phyloP scores from a whole-genome alignment of 208 protist genomes.

The Trichomonas vaginalis region DNA sequence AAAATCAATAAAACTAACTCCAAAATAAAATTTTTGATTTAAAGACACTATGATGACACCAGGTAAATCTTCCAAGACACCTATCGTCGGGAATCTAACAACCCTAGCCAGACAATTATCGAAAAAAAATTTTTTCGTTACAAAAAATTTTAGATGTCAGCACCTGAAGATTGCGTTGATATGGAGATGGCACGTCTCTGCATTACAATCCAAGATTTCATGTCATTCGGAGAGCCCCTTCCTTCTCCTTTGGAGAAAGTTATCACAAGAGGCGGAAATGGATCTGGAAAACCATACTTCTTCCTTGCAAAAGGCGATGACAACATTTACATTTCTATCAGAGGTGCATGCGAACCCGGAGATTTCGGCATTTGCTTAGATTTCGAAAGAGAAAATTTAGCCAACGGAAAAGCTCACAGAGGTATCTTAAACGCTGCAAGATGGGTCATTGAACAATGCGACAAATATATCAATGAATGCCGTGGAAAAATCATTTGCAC shows the following conservation, averaged over 20 bases:
- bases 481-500: not conserved
- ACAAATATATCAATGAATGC: not conserved
- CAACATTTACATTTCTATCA: not conserved
- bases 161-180: not conserved
- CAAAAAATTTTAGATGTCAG: not conserved
- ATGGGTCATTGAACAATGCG: not conserved
- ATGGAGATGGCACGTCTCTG: not conserved
- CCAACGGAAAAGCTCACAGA: not conserved
- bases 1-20: no score
- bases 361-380: not conserved
- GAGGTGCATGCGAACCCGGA: not conserved
- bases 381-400: not conserved
- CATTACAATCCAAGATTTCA: not conserved
- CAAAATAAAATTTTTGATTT: no score
- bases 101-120: no score
- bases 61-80: no score
- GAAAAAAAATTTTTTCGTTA: no score
- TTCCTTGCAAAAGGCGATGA: not conserved
- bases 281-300: not conserved
- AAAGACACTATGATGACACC: no score
- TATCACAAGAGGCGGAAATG: not conserved
- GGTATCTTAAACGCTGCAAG: not conserved
- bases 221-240: not conserved
- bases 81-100: no score
- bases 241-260: not conserved